phyloP scores from a whole-genome alignment of 768 basidiomycete species.

The Mycena galopus region DNA sequence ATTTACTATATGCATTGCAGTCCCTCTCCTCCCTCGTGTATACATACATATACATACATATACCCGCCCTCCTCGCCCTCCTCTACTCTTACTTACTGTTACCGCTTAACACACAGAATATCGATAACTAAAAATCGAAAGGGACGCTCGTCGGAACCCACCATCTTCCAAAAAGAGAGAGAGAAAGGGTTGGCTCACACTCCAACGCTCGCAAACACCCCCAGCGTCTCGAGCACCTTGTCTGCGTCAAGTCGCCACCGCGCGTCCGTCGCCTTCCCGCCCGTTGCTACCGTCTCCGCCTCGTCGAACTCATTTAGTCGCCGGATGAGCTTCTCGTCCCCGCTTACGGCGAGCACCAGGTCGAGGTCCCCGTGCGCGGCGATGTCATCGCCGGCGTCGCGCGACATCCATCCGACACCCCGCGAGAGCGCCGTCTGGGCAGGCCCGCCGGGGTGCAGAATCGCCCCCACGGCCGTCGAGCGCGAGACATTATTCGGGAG shows the following conservation, averaged over 20 bases:
- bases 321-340: conserved; percentile 84
- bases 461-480: conserved; percentile 86
- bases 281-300: conserved; percentile 79
- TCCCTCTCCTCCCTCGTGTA: not conserved
- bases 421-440: conserved; percentile 54
- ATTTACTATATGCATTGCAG: not conserved
- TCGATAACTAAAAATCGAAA: conserved; percentile 31
- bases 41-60: no score
- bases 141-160: not conserved
- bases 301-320: conserved; percentile 81
- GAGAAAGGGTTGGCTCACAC: conserved; percentile 8
- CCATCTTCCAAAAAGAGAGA: not conserved
- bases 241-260: conserved; percentile 69
- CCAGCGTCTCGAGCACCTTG: conserved; percentile 44
- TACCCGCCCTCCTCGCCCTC: not conserved
- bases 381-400: conserved; percentile 49
- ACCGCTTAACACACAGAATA: conserved; percentile 34
- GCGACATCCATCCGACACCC: conserved; percentile 56
- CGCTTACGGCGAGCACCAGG: conserved; percentile 53
- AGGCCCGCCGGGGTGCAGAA: conserved; percentile 75
- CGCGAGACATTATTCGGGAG: conserved; percentile 87
- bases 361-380: conserved; percentile 39
- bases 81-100: not conserved
- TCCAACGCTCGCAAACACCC: conserved; percentile 39
- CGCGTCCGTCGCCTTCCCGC: conserved; percentile 83